These are phyloP conservation scores for Eucalyptus sp. DNA, from an alignment of 345 rosid genomes.

Conservation along the genomic window DNA sequence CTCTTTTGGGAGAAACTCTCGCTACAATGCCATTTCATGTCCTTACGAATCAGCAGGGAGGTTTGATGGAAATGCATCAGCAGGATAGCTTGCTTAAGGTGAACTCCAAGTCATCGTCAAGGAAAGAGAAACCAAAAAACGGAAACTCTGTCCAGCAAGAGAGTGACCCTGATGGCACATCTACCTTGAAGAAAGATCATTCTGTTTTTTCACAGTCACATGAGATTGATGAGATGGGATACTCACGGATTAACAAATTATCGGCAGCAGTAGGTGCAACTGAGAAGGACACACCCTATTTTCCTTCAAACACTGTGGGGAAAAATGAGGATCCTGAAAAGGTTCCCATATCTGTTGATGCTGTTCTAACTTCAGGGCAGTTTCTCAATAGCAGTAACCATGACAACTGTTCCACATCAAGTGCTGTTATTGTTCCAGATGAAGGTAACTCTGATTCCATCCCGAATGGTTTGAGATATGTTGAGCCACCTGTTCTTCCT, in stretches of 20 bases:
- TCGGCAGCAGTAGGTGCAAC: slow-evolving; percentile 13
- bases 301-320: neutral
- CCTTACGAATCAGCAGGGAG: slow-evolving; percentile 22
- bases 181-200: slow-evolving; percentile 3
- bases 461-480: slow-evolving; percentile 37
- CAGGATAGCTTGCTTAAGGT: neutral
- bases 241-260: slow-evolving; percentile 19
- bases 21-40: slow-evolving; percentile 27
- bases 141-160: neutral
- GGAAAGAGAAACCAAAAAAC: neutral
- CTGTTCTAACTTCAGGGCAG: slow-evolving; percentile 12
- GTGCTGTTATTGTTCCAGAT: slow-evolving; percentile 18
- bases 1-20: slow-evolving; percentile 17
- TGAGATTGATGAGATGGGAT: slow-evolving; percentile 24
- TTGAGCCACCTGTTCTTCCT: slow-evolving; percentile 24
- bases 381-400: slow-evolving; percentile 29
- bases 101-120: neutral
- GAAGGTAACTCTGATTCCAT: slow-evolving; percentile 30
- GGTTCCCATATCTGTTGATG: slow-evolving; percentile 25
- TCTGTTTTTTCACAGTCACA: slow-evolving; percentile 1
- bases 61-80: slow-evolving; percentile 8
- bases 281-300: neutral
- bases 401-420: slow-evolving; percentile 30
- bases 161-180: slow-evolving; percentile 13
- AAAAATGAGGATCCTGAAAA: slow-evolving; percentile 17